Evolutionary conservation across 306 rosid genomes (phyloP), one percentile per base, ranked within the genome.

Genomic region (Phaseolus lunatus): DNA sequence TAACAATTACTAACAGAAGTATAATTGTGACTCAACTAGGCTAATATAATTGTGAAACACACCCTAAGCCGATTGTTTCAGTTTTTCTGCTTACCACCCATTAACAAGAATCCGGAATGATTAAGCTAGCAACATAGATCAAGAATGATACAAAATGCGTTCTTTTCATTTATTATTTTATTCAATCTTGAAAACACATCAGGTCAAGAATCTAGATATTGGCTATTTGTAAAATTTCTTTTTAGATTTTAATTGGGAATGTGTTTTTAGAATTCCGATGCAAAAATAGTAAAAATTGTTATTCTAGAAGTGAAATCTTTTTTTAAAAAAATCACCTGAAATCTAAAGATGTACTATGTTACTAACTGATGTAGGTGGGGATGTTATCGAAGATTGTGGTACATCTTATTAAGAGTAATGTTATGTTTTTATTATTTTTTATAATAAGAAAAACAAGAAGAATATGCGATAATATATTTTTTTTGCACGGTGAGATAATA

Each of bases 311-410:
- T 37, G 10, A 37, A n/a, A n/a, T n/a, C n/a, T n/a, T n/a, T n/a
- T n/a, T n/a, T n/a, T n/a, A n/a, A n/a, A n/a, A n/a, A n/a, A n/a
- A n/a, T n/a, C n/a, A n/a, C n/a, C 41, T 37, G 41, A 37, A 4
- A 37, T 37, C 10, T 37, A 37, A 43, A 43, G 16, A 43, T 43
- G 14, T 43, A 39, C 13, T 10, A 39, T 8, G 44, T 9, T 39
- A 39, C 44, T 39, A 37, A 39, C 44, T 39, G 13, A 35, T 9
- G 9, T 15, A 0, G 3, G 11, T 14, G 70, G 63, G 80, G 75
- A 44, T 82, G 67, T 50, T 52, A 22, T 64, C 75, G 59, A 54
- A 65, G 24, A 76, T 41, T 58, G 50, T 58, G 37, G 15, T 48
- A 8, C 33, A 22, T 23, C 23, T 24, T 56, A 0, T 56, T 7